Percentiles rank a stretch among this genome's conserved stretches.
Conservation (phyloP, 208 protist genomes). For the Acanthamoeba healyi region DNA sequence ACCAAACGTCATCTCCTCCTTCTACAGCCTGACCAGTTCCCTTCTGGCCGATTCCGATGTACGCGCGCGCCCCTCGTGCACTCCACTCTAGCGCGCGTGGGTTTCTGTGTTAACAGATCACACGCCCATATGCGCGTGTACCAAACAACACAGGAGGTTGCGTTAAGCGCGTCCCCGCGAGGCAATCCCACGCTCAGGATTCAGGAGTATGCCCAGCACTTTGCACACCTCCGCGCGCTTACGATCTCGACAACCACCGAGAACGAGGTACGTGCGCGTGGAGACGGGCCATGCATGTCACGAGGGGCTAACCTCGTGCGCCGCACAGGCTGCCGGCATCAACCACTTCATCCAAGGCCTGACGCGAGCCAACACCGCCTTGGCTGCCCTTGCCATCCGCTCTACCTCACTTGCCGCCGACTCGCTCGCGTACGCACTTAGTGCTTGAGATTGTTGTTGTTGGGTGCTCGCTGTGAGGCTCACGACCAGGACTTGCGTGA, state of each 20-base stretch:
- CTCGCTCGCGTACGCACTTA: neutral
- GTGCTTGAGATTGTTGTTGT: too few relatives aligned
- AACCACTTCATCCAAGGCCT: neutral
- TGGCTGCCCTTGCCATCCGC: neutral
- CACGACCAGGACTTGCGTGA: too few relatives aligned
- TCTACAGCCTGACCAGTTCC: neutral
- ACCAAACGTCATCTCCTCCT: neutral
- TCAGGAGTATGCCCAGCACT: neutral
- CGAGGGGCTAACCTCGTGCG: too few relatives aligned
- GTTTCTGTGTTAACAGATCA: too few relatives aligned
- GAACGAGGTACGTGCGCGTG: neutral
- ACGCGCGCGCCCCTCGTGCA: too few relatives aligned
- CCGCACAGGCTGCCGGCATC: neutral
- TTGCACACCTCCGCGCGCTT: neutral
- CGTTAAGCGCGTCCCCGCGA: neutral
- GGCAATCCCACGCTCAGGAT: neutral
- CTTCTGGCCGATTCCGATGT: too few relatives aligned
- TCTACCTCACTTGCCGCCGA: neutral
- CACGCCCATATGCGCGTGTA: too few relatives aligned
- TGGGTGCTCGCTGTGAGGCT: too few relatives aligned
- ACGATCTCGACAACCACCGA: neutral
- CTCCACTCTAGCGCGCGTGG: too few relatives aligned
- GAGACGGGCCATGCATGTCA: too few relatives aligned
- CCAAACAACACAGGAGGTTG: too few relatives aligned
- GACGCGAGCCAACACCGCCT: neutral